A percentile compares a stretch with the other conserved stretches of the same genome.
phyloP scores from a whole-genome alignment of 2,329 filamentous ascomycete genomes.

The Trichophyton mentagrophytes region DNA sequence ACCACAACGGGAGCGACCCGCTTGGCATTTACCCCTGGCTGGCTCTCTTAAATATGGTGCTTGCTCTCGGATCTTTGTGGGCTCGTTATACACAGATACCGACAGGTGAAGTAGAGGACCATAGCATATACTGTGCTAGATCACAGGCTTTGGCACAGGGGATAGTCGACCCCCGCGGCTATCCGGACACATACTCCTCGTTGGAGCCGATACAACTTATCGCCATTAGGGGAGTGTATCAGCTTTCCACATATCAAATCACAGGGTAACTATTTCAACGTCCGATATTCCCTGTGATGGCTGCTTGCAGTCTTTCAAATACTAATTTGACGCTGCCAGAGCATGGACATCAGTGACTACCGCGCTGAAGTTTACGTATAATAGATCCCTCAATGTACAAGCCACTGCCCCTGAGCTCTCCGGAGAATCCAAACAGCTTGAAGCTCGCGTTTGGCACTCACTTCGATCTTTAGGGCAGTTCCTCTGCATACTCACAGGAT shows the following conservation, averaged over 20 bases:
- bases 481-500: constrained; percentile 26
- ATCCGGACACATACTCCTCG: constrained; percentile 15
- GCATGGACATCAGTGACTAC: constrained; percentile 27
- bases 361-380: constrained; percentile 24
- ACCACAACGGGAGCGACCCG: constrained; percentile 11
- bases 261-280: constrained; percentile 23
- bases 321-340: constrained; percentile 14
- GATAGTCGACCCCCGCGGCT: background rate
- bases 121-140: constrained; percentile 27
- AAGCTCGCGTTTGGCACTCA: constrained; percentile 30
- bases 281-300: background rate
- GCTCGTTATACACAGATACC: constrained; percentile 20
- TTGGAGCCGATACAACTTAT: constrained; percentile 28
- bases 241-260: constrained; percentile 27
- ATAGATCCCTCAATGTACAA: constrained; percentile 26
- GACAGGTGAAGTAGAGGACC: constrained; percentile 19
- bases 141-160: constrained; percentile 23
- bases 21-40: constrained; percentile 21
- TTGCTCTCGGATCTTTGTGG: constrained; percentile 29
- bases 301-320: background rate
- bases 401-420: constrained; percentile 20
- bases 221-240: constrained; percentile 28
- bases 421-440: constrained; percentile 21
- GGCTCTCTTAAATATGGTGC: constrained; percentile 29
- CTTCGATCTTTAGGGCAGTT: constrained; percentile 26